Conservation (phyloP, 139 green algal genomes). For the Edaphochlamys debaryana region DNA sequence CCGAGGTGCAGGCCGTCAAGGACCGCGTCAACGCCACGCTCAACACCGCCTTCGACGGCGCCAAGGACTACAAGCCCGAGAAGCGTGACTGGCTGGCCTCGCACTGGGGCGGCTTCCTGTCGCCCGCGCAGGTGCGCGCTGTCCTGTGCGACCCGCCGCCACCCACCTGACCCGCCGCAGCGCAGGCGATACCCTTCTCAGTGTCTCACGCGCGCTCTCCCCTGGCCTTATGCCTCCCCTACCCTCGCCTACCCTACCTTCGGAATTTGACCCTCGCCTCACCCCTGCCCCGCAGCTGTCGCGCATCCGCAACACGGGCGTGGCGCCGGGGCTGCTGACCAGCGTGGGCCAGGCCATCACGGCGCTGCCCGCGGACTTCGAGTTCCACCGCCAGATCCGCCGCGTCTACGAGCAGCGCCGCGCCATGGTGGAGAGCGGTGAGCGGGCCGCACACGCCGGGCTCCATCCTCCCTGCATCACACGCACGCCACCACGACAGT, state of each 20-base stretch:
- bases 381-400: constrained; percentile 74
- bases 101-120: constrained; percentile 95
- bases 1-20: constrained; percentile 71
- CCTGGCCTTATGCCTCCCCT: too few species aligned
- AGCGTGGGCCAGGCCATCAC: constrained; percentile 87
- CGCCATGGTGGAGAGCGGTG: constrained; percentile 80
- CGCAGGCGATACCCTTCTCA: too few species aligned
- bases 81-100: constrained; percentile 88
- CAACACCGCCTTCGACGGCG: constrained; percentile 82
- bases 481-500: too few species aligned
- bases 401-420: constrained; percentile 86
- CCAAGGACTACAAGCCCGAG: constrained; percentile 85
- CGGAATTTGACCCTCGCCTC: too few species aligned
- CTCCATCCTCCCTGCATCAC: too few species aligned
- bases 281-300: constrained; percentile 69
- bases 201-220: too few species aligned
- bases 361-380: constrained; percentile 86
- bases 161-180: too few species aligned
- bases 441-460: too few species aligned
- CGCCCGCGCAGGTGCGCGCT: constrained; percentile 75
- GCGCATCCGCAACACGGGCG: constrained; percentile 93
- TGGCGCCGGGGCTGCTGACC: constrained; percentile 64
- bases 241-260: too few species aligned
- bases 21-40: constrained; percentile 56
- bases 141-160: too few species aligned